Percentiles rank a stretch among this genome's conserved stretches.
phyloP scores from a whole-genome alignment of 2,329 filamentous ascomycete species.

The Fusarium transvaalense region DNA sequence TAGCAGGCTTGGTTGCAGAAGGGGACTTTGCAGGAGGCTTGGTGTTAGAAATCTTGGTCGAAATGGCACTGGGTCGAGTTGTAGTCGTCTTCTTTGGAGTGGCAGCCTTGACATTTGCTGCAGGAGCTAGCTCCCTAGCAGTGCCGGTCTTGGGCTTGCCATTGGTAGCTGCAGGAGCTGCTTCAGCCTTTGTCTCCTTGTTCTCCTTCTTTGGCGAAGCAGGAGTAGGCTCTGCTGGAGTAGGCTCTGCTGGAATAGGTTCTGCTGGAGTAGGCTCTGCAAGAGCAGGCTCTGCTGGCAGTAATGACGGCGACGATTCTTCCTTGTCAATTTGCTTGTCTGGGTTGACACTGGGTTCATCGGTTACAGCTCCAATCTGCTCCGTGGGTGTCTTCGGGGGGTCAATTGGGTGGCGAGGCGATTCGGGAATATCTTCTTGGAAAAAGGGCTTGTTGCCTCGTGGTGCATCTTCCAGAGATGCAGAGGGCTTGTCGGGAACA shows the following conservation, averaged over 20 bases:
- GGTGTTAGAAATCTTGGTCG: conserved; percentile 43
- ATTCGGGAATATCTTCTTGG: conserved; percentile 59
- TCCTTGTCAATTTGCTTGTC: conserved; percentile 59
- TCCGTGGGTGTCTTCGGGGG: conserved; percentile 24
- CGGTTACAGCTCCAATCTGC: conserved; percentile 45
- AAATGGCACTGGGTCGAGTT: conserved; percentile 42
- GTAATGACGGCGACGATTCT: conserved; percentile 45
- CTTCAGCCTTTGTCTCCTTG: conserved; percentile 15
- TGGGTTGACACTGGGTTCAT: conserved; percentile 55
- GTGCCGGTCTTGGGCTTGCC: conserved; percentile 46
- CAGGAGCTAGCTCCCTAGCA: conserved; percentile 32
- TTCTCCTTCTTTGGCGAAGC: conserved; percentile 31
- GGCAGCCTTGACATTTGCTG: conserved; percentile 26
- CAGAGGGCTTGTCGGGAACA: conserved; percentile 54
- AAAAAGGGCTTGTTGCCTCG: conserved; percentile 44
- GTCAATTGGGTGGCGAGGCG: conserved; percentile 51
- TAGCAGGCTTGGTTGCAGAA: conserved; percentile 41
- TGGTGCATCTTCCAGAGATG: conserved; percentile 47
- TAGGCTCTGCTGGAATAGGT: conserved; percentile 17
- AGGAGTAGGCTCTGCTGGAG: conserved; percentile 21
- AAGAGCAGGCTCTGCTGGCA: conserved; percentile 23
- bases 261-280: background rate
- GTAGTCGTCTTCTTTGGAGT: conserved; percentile 37
- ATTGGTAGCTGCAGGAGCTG: conserved; percentile 34
- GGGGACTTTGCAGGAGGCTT: conserved; percentile 42